Evolutionary conservation across 345 rosid species (phyloP).

Genomic region (Trapa bicornis): DNA sequence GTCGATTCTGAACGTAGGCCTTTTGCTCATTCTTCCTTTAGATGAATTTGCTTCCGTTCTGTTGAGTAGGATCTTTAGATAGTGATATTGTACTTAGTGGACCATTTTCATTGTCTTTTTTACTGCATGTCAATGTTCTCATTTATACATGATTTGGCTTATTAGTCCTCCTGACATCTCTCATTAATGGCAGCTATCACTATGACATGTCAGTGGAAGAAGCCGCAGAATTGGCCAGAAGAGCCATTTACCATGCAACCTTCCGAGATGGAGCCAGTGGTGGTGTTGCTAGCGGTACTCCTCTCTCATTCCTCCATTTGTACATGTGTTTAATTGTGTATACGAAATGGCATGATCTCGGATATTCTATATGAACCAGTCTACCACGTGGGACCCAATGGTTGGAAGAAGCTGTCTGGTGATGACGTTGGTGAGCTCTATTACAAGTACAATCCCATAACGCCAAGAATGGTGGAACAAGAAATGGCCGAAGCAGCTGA

Average conservation of each 20-base stretch:
- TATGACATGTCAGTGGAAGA: conserved; percentile 80
- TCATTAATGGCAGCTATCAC: conserved; percentile 34
- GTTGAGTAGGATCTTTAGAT: neutral
- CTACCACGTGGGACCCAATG: conserved; percentile 80
- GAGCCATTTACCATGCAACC: conserved; percentile 96
- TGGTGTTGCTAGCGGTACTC: conserved; percentile 93
- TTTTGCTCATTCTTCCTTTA: neutral
- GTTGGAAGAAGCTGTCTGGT: conserved; percentile 97
- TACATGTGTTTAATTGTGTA: neutral
- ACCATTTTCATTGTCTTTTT: neutral
- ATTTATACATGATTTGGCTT: neutral
- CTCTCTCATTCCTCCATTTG: conserved; percentile 5
- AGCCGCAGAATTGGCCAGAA: conserved; percentile 89
- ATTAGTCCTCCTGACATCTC: neutral
- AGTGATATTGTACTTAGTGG: neutral
- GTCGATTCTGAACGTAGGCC: neutral
- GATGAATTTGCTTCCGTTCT: neutral
- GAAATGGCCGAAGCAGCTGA: conserved; percentile 72
- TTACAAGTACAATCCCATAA: conserved; percentile 65
- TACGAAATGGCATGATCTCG: neutral
- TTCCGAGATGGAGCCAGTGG: conserved; percentile 99
- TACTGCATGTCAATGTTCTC: neutral
- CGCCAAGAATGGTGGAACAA: conserved; percentile 52
- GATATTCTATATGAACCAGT: conserved; percentile 29
- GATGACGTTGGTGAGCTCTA: conserved; percentile 97